Conservation (phyloP, 305 asterid species). For the Fraxinus paxiana region DNA sequence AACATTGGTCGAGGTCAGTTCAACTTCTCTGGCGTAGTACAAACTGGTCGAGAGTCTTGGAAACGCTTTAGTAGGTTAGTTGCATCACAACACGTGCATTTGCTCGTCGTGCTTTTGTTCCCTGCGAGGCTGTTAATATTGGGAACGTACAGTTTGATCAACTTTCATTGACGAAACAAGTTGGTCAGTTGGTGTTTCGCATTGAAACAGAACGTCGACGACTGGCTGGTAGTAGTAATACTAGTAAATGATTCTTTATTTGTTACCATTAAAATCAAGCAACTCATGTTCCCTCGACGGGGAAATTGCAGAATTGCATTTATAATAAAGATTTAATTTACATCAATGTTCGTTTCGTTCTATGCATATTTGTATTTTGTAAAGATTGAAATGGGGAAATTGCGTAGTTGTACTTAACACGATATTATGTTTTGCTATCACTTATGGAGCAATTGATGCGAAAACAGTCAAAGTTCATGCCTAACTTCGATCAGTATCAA, state of each 20-base stretch:
- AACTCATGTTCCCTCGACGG: constrained; percentile 33
- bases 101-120: constrained; percentile 66
- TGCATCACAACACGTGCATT: constrained; percentile 77
- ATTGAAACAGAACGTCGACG: neutral
- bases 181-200: constrained; percentile 9
- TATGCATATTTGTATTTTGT: neutral
- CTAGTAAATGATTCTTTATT: constrained; percentile 51
- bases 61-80: constrained; percentile 61
- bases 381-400: neutral
- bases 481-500: neutral
- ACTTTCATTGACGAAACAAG: constrained; percentile 28
- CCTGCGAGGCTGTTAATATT: constrained; percentile 63
- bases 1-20: constrained; percentile 39
- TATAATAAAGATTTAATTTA: neutral
- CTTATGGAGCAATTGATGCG: neutral
- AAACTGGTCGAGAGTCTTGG: constrained; percentile 57
- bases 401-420: constrained; percentile 30
- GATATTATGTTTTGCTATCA: neutral
- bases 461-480: neutral
- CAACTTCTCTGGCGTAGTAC: constrained; percentile 52
- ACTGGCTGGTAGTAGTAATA: constrained; percentile 16
- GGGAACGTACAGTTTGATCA: constrained; percentile 42
- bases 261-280: constrained; percentile 33
- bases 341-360: neutral
- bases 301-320: constrained; percentile 21